Conservation (phyloP, 2,329 filamentous ascomycete species). For the Polychaeton citri region DNA sequence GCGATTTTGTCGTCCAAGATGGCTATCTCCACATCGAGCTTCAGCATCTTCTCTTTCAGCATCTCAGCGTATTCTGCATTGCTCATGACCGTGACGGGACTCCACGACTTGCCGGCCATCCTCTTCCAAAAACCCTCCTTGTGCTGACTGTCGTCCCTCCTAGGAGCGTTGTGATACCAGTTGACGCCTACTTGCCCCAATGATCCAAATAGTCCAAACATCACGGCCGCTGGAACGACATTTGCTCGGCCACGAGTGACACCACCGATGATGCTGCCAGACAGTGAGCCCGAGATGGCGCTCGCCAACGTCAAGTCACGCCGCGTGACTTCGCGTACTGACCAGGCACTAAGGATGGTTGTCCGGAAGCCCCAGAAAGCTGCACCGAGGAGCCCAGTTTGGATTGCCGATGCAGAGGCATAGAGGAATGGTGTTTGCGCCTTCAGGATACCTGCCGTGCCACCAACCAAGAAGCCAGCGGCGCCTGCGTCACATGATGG, state of each 20-base stretch:
- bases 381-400: constrained; percentile 68
- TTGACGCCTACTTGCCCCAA: constrained; percentile 36
- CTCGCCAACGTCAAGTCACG: constrained; percentile 54
- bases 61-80: constrained; percentile 62
- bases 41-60: constrained; percentile 57
- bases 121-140: constrained; percentile 31
- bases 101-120: constrained; percentile 51
- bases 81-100: constrained; percentile 54
- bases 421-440: constrained; percentile 56
- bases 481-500: constrained; percentile 44
- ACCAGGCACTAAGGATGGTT: constrained; percentile 24
- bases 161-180: background rate
- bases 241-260: constrained; percentile 45
- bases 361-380: constrained; percentile 55
- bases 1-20: constrained; percentile 64
- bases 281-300: constrained; percentile 55
- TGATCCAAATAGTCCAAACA: constrained; percentile 46
- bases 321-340: constrained; percentile 6
- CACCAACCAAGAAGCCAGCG: constrained; percentile 47
- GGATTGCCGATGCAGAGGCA: constrained; percentile 57
- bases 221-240: constrained; percentile 43
- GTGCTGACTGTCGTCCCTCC: constrained; percentile 17
- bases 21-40: constrained; percentile 63
- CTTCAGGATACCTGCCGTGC: constrained; percentile 39
- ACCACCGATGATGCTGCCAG: constrained; percentile 41